Base-by-base conservation (phyloP, 305 asterid genomes). In the Fraxinus greggii region DNA sequence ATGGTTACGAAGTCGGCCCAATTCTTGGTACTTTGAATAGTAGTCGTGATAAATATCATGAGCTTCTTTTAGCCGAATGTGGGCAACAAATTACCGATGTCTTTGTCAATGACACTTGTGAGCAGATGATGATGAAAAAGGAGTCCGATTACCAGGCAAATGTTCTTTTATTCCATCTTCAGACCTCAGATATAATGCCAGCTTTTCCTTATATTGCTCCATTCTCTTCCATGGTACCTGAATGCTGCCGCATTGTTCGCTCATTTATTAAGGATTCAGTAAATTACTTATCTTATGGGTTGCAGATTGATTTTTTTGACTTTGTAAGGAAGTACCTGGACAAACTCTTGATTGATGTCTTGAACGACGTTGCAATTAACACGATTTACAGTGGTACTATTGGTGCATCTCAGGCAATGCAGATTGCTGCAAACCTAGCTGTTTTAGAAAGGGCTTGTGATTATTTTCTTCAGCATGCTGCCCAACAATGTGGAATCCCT, bases 201-300 rank as follows among this genome's bases (percentile, higher is more conserved):
- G 98, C 99, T 45, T 95, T 95, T 79, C 99, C 99, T 1, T 95
- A 92, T 80, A 93, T 95, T 32, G 97, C 99, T 59, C 97, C 98
- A 7, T 95, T 94, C 87, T 95, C 98, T 61, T 89, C 92, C 56
- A 92, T 92, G 97, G 97, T 95, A 42, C 97, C 99, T 7, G 98
- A 95, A 45, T 92, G 97, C 82, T 95, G 99, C 75, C 95, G 95
- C 24, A 87, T 91, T 3, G 94, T 94, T 61, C 94, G 97, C 69
- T 84, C 97, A 6, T 95, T 95, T 81, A 85, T 95, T 75, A 93
- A 94, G 86, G 97, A 93, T 82, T 95, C 99, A 1, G 93, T 95
- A 61, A 93, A 90, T 73, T 94, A 89, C 89, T 82, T 95, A 80
- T 93, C 98, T 65, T 90, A 93, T 26, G 98, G 99, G 56, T 91